Evolutionary conservation across 1,284 basidiomycete species (phyloP).

Genomic region (Entoloma clypeatum): DNA sequence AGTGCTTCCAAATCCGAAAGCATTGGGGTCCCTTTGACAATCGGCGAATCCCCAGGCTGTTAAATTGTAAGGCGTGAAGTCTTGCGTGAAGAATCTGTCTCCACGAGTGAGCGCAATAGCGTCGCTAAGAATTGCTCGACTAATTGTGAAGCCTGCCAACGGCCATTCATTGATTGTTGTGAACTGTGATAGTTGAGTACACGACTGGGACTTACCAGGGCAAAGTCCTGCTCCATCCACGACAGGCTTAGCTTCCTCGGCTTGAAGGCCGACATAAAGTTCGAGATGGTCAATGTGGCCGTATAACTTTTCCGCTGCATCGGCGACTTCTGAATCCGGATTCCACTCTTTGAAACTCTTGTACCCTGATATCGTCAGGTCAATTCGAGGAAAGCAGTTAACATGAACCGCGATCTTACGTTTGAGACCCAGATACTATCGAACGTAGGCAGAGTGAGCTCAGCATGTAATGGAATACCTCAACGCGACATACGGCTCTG

Average conservation of each 20-base stretch:
- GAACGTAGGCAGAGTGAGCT: conserved; percentile 2
- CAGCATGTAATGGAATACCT: background rate
- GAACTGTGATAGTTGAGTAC: background rate
- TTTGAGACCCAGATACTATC: conserved; percentile 69
- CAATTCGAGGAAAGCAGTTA: background rate
- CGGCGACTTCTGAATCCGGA: conserved; percentile 64
- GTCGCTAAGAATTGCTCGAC: conserved; percentile 83
- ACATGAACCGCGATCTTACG: conserved; percentile 37
- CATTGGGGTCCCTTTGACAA: conserved; percentile 65
- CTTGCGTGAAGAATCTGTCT: conserved; percentile 80
- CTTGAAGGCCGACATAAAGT: conserved; percentile 74
- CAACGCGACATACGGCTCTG: conserved; percentile 46
- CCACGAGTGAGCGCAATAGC: conserved; percentile 84
- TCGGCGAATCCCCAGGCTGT: conserved; percentile 82
- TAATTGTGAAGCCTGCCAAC: conserved; percentile 70
- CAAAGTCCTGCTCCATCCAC: conserved; percentile 79
- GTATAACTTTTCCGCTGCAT: conserved; percentile 74
- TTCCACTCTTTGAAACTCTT: conserved; percentile 81
- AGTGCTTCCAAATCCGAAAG: conserved; percentile 69
- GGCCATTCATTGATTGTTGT: conserved; percentile 3
- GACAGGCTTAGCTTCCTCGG: conserved; percentile 71
- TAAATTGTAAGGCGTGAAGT: conserved; percentile 77
- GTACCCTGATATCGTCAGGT: conserved; percentile 41
- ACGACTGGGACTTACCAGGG: conserved; percentile 46
- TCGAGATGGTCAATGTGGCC: conserved; percentile 77